Conservation (phyloP, 1,284 basidiomycete genomes). For the Phlebopus sp. region DNA sequence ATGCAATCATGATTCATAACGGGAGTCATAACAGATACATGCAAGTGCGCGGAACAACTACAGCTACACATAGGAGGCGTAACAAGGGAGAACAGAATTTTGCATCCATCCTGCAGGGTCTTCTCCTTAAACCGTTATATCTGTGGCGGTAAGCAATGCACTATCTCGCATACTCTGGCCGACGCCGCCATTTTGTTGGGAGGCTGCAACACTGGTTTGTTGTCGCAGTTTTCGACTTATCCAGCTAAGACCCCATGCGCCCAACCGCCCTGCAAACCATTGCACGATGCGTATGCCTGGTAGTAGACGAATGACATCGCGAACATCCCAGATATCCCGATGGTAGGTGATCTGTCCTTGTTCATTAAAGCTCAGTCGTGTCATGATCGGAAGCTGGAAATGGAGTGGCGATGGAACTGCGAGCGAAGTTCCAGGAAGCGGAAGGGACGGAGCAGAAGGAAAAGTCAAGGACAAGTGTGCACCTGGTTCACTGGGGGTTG, state of each 20-base stretch:
- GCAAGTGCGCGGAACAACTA: no score
- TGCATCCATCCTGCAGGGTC: no score
- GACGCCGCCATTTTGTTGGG: not conserved
- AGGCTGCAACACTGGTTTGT: not conserved
- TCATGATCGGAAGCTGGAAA: constrained; percentile 62
- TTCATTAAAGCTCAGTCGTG: constrained; percentile 71
- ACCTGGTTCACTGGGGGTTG: constrained; percentile 31
- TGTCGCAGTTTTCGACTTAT: constrained; percentile 22
- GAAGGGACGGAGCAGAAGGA: constrained; percentile 41
- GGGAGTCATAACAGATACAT: no score
- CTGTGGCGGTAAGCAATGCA: constrained; percentile 13
- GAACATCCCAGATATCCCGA: constrained; percentile 72
- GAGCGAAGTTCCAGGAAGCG: constrained; percentile 51
- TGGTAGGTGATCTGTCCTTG: constrained; percentile 70
- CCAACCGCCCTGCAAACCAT: constrained; percentile 62
- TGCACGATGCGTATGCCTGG: constrained; percentile 63
- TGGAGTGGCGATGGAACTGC: constrained; percentile 68
- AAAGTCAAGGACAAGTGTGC: constrained; percentile 23
- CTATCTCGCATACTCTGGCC: constrained; percentile 6
- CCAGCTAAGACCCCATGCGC: constrained; percentile 53
- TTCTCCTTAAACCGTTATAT: constrained; percentile 8
- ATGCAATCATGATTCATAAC: no score
- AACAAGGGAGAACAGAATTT: no score
- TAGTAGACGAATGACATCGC: constrained; percentile 64
- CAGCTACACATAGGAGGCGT: no score